A percentile compares a stretch with the other conserved stretches of the same genome.
Conservation (phyloP, 2,329 filamentous ascomycete genomes). For the Alternaria arbusti region DNA sequence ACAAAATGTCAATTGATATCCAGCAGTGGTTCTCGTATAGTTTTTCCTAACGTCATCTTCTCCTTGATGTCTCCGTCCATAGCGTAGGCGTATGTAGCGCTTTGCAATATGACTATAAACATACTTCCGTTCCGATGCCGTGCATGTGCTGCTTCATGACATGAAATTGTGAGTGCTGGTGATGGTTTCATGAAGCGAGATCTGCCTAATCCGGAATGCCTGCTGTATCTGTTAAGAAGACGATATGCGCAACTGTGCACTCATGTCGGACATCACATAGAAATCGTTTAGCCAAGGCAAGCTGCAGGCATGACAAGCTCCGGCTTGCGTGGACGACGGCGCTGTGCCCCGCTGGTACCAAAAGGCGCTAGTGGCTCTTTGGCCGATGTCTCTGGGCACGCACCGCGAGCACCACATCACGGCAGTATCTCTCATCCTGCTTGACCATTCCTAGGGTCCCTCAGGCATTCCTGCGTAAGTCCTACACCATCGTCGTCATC, state of each 20-base stretch:
- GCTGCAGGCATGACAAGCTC: neutral
- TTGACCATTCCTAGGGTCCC: constrained; percentile 15
- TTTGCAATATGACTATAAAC: neutral
- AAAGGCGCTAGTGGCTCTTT: neutral
- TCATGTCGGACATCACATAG: neutral
- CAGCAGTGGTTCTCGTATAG: constrained; percentile 1
- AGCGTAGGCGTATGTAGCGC: neutral
- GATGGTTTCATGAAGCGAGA: neutral
- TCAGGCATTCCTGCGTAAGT: constrained; percentile 18
- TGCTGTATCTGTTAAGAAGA: neutral
- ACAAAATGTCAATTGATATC: constrained; percentile 13
- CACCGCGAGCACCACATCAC: constrained; percentile 27
- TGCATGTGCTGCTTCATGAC: neutral
- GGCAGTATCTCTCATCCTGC: constrained; percentile 32
- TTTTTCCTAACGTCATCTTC: constrained; percentile 1
- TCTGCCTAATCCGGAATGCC: neutral
- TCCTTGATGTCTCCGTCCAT: neutral
- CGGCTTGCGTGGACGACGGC: neutral
- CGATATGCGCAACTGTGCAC: neutral
- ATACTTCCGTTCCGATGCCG: neutral
- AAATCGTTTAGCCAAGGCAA: neutral
- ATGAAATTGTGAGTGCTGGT: neutral
- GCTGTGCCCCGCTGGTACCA: neutral
- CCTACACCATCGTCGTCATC: constrained; percentile 10
- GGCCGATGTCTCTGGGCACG: neutral